These are phyloP conservation scores for Vitis vinifera DNA, from an alignment of 164 flowering plant genomes.

Conservation along the genomic window ASM3070453v1 NC_081811.1:24772501-24773000, in stretches of 20 bases:
- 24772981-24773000: slow-evolving; percentile 46
- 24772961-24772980: slow-evolving; percentile 79
- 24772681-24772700: neutral
- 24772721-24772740: neutral
- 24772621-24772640: slow-evolving; percentile 77
- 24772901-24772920: neutral
- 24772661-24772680: slow-evolving; percentile 38
- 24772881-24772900: neutral
- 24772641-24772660: slow-evolving; percentile 67
- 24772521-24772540: slow-evolving; percentile 77
- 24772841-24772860: slow-evolving; percentile 26
- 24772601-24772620: slow-evolving; percentile 73
- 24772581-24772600: slow-evolving; percentile 46
- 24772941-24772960: slow-evolving; percentile 54
- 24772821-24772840: slow-evolving; percentile 60
- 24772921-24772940: slow-evolving; percentile 52
- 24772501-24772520: slow-evolving; percentile 72
- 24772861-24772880: neutral
- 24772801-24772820: slow-evolving; percentile 54
- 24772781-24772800: slow-evolving; percentile 47
- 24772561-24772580: slow-evolving; percentile 54
- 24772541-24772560: slow-evolving; percentile 71
- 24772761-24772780: slow-evolving; percentile 32
- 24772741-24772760: slow-evolving; percentile 1
- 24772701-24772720: neutral